A percentile compares a stretch with the other conserved stretches of the same genome.
Evolutionary conservation across 371 early-diverging fungal genomes (phyloP).

Genomic region (Mortierella sp.): DNA sequence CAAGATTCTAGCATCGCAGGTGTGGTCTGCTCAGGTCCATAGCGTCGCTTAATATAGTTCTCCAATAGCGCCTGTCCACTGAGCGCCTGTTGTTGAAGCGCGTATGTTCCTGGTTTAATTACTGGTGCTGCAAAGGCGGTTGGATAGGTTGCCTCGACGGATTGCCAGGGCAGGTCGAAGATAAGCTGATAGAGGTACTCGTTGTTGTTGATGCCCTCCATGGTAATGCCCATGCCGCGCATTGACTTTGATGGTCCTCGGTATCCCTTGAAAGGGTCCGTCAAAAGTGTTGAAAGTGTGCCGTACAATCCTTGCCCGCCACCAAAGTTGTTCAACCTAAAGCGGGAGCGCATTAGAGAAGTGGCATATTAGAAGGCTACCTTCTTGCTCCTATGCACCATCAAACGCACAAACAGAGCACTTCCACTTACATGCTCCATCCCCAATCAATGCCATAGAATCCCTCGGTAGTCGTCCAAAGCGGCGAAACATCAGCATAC

Average conservation of each 20-base stretch:
- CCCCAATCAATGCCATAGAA: constrained; percentile 58
- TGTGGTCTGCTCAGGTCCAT: constrained; percentile 34
- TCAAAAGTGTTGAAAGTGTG: constrained; percentile 35
- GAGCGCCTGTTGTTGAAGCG: constrained; percentile 22
- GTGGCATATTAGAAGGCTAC: not conserved
- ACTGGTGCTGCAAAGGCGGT: not conserved
- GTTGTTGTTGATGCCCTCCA: constrained; percentile 59
- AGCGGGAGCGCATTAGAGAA: not conserved
- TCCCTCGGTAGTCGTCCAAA: constrained; percentile 42
- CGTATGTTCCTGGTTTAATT: not conserved
- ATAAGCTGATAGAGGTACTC: constrained; percentile 53
- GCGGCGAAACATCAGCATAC: constrained; percentile 42
- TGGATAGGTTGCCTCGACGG: constrained; percentile 23
- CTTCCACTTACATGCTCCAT: constrained; percentile 51
- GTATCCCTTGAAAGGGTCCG: constrained; percentile 45
- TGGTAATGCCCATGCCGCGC: constrained; percentile 56
- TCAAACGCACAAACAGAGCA: not conserved
- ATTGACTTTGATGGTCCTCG: constrained; percentile 33
- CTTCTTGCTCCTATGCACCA: not conserved
- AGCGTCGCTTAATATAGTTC: constrained; percentile 37
- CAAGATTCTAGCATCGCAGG: constrained; percentile 28
- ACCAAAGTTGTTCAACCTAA: constrained; percentile 57
- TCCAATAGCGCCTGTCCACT: constrained; percentile 31
- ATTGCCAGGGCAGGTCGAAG: constrained; percentile 50
- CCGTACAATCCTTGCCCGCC: constrained; percentile 52